These are phyloP conservation scores for Ilyonectria robusta DNA, from an alignment of 2,329 filamentous ascomycete species.

Conservation along the genomic window DNA sequence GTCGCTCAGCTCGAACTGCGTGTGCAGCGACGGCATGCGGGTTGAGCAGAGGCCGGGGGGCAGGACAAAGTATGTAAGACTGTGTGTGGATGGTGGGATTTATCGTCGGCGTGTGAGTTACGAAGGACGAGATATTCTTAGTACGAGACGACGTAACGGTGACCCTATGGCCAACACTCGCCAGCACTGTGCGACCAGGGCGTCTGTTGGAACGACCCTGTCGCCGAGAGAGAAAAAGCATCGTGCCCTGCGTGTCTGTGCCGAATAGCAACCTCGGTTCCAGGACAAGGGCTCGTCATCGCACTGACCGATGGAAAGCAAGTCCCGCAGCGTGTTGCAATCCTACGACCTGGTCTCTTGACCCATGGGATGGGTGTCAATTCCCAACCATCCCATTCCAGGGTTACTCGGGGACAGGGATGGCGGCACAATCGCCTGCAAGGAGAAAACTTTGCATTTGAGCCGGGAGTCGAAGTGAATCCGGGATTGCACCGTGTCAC, in stretches of 20 bases:
- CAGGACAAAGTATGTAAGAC: not conserved
- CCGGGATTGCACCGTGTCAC: constrained; percentile 7
- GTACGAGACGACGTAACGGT: not conserved
- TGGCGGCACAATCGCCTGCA: not conserved
- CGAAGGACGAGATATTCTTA: constrained; percentile 1
- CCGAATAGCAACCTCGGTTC: constrained; percentile 18
- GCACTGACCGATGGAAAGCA: not conserved
- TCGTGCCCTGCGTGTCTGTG: constrained; percentile 3
- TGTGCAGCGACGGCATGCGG: not conserved
- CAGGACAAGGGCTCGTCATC: constrained; percentile 3
- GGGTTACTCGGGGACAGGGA: constrained; percentile 5
- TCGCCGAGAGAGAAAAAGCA: not conserved
- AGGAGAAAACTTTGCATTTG: not conserved
- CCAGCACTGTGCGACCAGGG: not conserved
- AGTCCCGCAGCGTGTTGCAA: constrained; percentile 17
- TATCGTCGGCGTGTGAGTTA: not conserved
- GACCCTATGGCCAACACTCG: not conserved
- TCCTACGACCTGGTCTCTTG: constrained; percentile 4
- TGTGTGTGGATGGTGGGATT: constrained; percentile 3
- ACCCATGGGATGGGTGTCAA: not conserved
- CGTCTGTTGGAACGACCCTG: not conserved
- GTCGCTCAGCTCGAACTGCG: not conserved
- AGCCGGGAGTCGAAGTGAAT: constrained; percentile 24
- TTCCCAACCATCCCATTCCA: not conserved
- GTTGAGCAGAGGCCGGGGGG: not conserved